These are phyloP conservation scores for Aspergillus fijiensis DNA, from an alignment of 2,329 filamentous ascomycete species.

Conservation along the genomic window DNA sequence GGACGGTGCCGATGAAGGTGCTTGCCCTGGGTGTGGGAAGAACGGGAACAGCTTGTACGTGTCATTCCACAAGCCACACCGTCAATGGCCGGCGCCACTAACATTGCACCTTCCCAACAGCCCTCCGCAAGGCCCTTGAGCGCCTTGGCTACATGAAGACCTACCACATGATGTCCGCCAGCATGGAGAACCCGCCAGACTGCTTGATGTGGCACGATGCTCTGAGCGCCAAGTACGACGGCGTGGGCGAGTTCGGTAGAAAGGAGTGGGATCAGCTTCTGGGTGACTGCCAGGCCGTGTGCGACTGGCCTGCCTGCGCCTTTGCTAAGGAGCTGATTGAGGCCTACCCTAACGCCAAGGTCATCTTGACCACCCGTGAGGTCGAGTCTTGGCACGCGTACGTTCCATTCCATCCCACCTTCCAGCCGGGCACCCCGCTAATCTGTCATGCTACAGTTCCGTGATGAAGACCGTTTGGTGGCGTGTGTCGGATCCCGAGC, in stretches of 20 bases:
- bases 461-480: slow-evolving; percentile 68
- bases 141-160: slow-evolving; percentile 66
- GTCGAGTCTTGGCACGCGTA: slow-evolving; percentile 63
- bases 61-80: neutral
- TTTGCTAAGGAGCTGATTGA: slow-evolving; percentile 70
- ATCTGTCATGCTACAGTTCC: slow-evolving; percentile 37
- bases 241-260: slow-evolving; percentile 61
- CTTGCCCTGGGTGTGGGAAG: slow-evolving; percentile 68
- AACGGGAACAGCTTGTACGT: slow-evolving; percentile 68
- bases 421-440: neutral
- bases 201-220: slow-evolving; percentile 70
- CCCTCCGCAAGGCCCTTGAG: slow-evolving; percentile 65
- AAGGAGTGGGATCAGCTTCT: slow-evolving; percentile 69
- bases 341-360: slow-evolving; percentile 70
- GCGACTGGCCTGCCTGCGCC: slow-evolving; percentile 66
- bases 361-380: slow-evolving; percentile 66
- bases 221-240: slow-evolving; percentile 62
- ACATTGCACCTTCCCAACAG: slow-evolving; percentile 33
- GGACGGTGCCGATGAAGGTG: slow-evolving; percentile 70
- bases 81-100: slow-evolving; percentile 8
- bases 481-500: slow-evolving; percentile 64
- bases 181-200: slow-evolving; percentile 67
- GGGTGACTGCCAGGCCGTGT: slow-evolving; percentile 65
- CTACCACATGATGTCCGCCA: slow-evolving; percentile 73
- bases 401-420: slow-evolving; percentile 6